Percentiles rank a stretch among this genome's conserved stretches.
These are phyloP conservation scores for Fusarium mexicanum DNA, from an alignment of 2,329 filamentous ascomycete genomes.

Conservation along the genomic window DNA sequence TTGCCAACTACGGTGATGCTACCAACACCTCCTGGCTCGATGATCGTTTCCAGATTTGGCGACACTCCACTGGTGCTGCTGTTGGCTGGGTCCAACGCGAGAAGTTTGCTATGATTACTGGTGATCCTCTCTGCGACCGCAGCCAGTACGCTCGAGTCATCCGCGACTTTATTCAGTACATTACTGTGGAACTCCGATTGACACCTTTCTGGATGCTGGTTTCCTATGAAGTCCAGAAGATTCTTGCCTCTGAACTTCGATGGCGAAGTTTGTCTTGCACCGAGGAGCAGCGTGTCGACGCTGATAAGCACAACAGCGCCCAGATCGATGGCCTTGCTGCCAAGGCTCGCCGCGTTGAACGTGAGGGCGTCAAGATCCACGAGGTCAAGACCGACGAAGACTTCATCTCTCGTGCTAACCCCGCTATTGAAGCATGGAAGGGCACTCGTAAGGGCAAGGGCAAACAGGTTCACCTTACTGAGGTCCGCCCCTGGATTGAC, in stretches of 20 bases:
- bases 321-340: slow-evolving; percentile 63
- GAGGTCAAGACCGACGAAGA: slow-evolving; percentile 77
- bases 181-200: slow-evolving; percentile 73
- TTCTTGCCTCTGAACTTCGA: slow-evolving; percentile 80
- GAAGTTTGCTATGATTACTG: slow-evolving; percentile 84
- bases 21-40: slow-evolving; percentile 95
- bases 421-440: slow-evolving; percentile 82
- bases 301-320: slow-evolving; percentile 68
- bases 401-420: slow-evolving; percentile 74
- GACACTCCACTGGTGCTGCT: slow-evolving; percentile 84
- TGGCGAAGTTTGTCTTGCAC: slow-evolving; percentile 92
- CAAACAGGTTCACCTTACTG: slow-evolving; percentile 86
- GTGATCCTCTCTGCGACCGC: slow-evolving; percentile 85
- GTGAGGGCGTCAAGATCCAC: slow-evolving; percentile 83
- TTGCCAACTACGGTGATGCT: slow-evolving; percentile 94
- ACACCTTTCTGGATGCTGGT: slow-evolving; percentile 91
- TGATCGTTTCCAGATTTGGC: slow-evolving; percentile 87
- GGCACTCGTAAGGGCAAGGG: slow-evolving; percentile 80
- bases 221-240: slow-evolving; percentile 79
- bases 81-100: slow-evolving; percentile 82
- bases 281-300: slow-evolving; percentile 87
- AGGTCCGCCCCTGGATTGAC: slow-evolving; percentile 90
- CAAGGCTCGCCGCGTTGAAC: slow-evolving; percentile 83
- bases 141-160: slow-evolving; percentile 80
- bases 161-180: slow-evolving; percentile 76